Evolutionary conservation across 495 filamentous ascomycete genomes (phyloP).

Genomic region (Penicillium lagena): DNA sequence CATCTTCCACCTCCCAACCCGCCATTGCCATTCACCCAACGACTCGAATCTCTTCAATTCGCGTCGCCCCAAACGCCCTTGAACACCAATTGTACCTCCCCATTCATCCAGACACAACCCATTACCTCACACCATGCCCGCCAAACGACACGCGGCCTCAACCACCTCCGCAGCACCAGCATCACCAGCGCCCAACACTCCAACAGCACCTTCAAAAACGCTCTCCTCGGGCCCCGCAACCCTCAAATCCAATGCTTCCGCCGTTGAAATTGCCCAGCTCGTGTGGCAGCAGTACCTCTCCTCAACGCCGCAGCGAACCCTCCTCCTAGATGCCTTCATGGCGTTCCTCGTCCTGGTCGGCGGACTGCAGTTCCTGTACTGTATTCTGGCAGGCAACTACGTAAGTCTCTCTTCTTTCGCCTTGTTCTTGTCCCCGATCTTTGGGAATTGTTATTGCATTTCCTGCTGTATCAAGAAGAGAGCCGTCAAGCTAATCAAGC

Average conservation of each 20-base stretch:
- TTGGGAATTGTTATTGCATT: background rate
- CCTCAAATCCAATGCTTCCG: slow-evolving; percentile 36
- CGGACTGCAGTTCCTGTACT: slow-evolving; percentile 88
- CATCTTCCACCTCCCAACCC: slow-evolving; percentile 14
- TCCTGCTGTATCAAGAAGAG: too few species aligned
- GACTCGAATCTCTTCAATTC: background rate
- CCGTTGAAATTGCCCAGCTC: slow-evolving; percentile 44
- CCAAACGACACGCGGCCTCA: slow-evolving; percentile 43
- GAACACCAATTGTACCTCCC: background rate
- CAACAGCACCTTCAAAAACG: slow-evolving; percentile 24
- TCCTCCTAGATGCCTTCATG: slow-evolving; percentile 91
- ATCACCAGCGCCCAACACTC: slow-evolving; percentile 15
- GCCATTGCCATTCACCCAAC: slow-evolving; percentile 15
- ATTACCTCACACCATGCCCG: slow-evolving; percentile 32
- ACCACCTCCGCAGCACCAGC: slow-evolving; percentile 29
- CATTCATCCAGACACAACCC: slow-evolving; percentile 1
- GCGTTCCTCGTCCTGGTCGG: slow-evolving; percentile 80
- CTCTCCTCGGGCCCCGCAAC: slow-evolving; percentile 40
- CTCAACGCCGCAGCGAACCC: slow-evolving; percentile 79
- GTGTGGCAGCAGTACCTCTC: slow-evolving; percentile 71
- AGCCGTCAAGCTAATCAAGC: background rate
- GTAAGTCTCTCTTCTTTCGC: slow-evolving; percentile 43
- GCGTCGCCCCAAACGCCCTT: too few species aligned
- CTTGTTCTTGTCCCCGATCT: background rate
- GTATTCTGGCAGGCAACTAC: slow-evolving; percentile 87